Base-by-base conservation (phyloP, 2,329 filamentous ascomycete genomes). In the Fusarium chlamydosporum region DNA sequence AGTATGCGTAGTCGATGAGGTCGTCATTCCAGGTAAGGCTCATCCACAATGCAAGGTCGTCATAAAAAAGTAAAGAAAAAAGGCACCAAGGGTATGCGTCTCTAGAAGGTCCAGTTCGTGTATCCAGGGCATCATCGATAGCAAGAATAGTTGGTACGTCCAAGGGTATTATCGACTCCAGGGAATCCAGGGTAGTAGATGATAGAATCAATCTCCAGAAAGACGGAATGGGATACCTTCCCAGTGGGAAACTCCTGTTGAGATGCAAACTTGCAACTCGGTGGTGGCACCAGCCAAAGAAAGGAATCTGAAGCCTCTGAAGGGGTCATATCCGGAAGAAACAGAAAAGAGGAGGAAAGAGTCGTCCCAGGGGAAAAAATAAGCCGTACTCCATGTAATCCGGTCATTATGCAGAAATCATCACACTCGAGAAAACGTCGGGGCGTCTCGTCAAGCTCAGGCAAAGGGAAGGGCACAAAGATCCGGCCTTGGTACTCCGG, bases 231-330 rank as follows among this genome's bases (percentile, higher is more conserved):
- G 35, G 20, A 61, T 67, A 75, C 72, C 65, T 72, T 63, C 76
- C 73, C 75, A 70, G 61, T 48, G 48, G 65, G 59, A 56, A 70
- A 63, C 46, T 66, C 66, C 71, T 67, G 53, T 48, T 56, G 61
- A 72, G 68, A 70, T 74, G 74, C 75, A 76, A 73, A 74, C 71
- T 75, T 77, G 73, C 74, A 73, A 68, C 66, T 74, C 68, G 43
- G 55, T 37, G 56, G 65, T 65, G 61, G 69, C 56, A 72, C 58
- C 65, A 68, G 71, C 70, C 72, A 68, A 58, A 63, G 64, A 69
- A 67, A 66, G 70, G 69, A 71, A 65, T 45, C 58, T 48, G 61
- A 55, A 65, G 52, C 68, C 71, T 70, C 50, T 68, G 63, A 46
- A 53, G 63, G 55, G 56, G 62, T 61, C 51, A 70, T 53, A 71